These are phyloP conservation scores for Hypoxylon intermedium DNA, from an alignment of 495 filamentous ascomycete genomes.

Conservation along the genomic window DNA sequence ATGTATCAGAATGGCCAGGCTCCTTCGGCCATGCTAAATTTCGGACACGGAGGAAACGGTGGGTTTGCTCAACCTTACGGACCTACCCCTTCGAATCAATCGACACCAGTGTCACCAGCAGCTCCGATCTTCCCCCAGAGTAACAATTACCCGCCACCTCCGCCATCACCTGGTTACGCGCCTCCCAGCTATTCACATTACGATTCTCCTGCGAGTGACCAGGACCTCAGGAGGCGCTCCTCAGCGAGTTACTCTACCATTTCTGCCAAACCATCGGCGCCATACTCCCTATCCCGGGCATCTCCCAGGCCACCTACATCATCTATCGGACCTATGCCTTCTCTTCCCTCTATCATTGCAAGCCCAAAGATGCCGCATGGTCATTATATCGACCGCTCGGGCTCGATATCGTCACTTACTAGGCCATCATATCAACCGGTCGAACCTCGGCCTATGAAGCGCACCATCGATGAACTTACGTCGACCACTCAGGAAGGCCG, in stretches of 20 bases:
- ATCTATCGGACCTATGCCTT: constrained; percentile 32
- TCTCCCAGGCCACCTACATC: constrained; percentile 27
- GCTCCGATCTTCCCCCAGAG: constrained; percentile 36
- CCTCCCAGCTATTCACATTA: constrained; percentile 35
- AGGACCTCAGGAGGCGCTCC: constrained; percentile 32
- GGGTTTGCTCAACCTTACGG: constrained; percentile 42
- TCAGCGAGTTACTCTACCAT: constrained; percentile 38
- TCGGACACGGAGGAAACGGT: constrained; percentile 33
- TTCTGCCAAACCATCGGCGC: constrained; percentile 30
- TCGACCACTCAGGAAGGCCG: constrained; percentile 36
- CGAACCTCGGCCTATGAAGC: constrained; percentile 38
- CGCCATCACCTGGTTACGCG: constrained; percentile 36
- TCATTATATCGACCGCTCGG: constrained; percentile 31
- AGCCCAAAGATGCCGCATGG: constrained; percentile 31
- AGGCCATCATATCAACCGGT: constrained; percentile 32
- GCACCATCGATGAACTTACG: constrained; percentile 41
- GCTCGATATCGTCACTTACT: constrained; percentile 31
- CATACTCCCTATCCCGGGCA: constrained; percentile 24
- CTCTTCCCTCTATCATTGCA: constrained; percentile 29
- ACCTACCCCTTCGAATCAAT: constrained; percentile 36
- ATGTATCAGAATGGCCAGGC: constrained; percentile 50
- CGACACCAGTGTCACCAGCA: constrained; percentile 41
- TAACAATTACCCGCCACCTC: constrained; percentile 30
- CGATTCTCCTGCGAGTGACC: constrained; percentile 34
- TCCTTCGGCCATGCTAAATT: constrained; percentile 44